Evolutionary conservation across 2,329 filamentous ascomycete species (phyloP).

Genomic region (Cadophora sp.): DNA sequence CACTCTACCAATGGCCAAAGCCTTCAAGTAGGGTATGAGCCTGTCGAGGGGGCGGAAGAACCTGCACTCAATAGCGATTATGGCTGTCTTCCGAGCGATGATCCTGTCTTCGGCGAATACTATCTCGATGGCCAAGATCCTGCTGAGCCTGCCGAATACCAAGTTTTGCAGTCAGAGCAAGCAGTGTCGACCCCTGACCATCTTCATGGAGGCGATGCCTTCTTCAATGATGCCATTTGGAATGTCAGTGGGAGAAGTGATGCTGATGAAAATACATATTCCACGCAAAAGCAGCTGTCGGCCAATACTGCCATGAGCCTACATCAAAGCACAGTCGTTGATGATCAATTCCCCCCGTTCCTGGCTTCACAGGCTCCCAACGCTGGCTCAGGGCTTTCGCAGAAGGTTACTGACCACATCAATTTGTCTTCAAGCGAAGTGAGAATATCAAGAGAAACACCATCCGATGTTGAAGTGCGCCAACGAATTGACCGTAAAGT

Average conservation of each 20-base stretch:
- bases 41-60: not conserved
- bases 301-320: not conserved
- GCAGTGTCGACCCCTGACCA: conserved; percentile 14
- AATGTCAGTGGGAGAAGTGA: not conserved
- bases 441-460: not conserved
- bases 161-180: not conserved
- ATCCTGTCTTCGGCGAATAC: not conserved
- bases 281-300: not conserved
- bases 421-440: conserved; percentile 26
- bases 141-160: not conserved
- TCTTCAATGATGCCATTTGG: conserved; percentile 31
- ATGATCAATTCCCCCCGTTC: not conserved
- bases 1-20: not conserved
- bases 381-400: not conserved
- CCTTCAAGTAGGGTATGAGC: not conserved
- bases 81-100: not conserved
- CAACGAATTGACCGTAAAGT: not conserved
- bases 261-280: not conserved
- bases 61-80: not conserved
- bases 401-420: not conserved
- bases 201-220: conserved; percentile 10
- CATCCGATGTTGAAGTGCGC: not conserved
- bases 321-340: not conserved
- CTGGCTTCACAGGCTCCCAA: not conserved
- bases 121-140: not conserved